A percentile compares a stretch with the other conserved stretches of the same genome.
Conservation (phyloP, 768 basidiomycete species). For the Boletus rubescentipes region DNA sequence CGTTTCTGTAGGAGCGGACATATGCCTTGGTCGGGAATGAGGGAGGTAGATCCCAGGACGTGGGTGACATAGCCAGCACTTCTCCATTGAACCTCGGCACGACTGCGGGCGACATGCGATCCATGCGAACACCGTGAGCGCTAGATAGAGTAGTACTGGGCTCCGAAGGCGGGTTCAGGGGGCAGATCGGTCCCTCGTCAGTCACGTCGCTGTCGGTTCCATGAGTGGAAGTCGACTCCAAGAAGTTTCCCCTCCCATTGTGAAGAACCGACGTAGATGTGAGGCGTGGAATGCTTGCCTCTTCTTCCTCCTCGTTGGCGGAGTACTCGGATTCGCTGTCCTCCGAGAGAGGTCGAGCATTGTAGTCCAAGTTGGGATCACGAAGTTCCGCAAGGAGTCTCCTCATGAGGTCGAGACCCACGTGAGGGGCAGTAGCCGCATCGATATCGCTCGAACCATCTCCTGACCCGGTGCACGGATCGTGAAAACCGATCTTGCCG, state of each 20-base stretch:
- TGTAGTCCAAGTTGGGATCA: slow-evolving; percentile 9
- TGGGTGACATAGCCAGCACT: not conserved
- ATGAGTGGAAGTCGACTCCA: not conserved
- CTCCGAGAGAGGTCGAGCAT: slow-evolving; percentile 1
- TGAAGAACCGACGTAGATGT: not conserved
- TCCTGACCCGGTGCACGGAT: too few relatives aligned
- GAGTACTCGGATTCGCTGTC: slow-evolving; percentile 3
- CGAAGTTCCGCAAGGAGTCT: slow-evolving; percentile 16
- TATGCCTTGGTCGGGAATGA: not conserved
- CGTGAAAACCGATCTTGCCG: not conserved
- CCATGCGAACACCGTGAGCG: not conserved
- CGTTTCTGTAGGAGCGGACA: slow-evolving; percentile 1
- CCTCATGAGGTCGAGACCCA: slow-evolving; percentile 11
- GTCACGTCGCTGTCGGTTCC: not conserved
- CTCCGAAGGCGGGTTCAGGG: slow-evolving; percentile 3
- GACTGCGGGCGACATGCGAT: not conserved
- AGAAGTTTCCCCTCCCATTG: not conserved
- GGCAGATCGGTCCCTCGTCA: slow-evolving; percentile 2
- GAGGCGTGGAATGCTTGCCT: not conserved
- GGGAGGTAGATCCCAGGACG: not conserved
- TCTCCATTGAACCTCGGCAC: not conserved
- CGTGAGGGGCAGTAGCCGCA: not conserved
- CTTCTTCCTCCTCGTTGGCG: not conserved
- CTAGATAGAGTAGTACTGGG: not conserved
- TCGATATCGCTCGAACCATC: not conserved